These are phyloP conservation scores for Ceriops tagal DNA, from an alignment of 345 rosid species.

Conservation along the genomic window DNA sequence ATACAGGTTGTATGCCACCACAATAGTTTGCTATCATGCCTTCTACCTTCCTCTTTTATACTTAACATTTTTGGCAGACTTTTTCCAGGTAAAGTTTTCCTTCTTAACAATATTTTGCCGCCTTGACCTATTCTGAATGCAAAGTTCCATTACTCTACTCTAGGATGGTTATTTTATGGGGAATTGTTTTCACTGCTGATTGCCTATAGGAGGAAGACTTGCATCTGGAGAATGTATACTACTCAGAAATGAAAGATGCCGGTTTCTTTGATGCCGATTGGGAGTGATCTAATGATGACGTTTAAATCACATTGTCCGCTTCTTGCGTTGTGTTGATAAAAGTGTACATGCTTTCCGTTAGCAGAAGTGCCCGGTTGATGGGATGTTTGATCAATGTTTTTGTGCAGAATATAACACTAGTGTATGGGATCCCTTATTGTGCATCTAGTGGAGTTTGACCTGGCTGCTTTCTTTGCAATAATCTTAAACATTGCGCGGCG, in stretches of 20 bases:
- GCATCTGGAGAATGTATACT: slow-evolving; percentile 73
- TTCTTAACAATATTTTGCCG: neutral
- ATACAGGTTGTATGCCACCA: slow-evolving; percentile 69
- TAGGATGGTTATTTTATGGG: neutral
- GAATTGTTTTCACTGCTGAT: slow-evolving; percentile 2
- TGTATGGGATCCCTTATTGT: neutral
- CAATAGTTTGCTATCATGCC: slow-evolving; percentile 70
- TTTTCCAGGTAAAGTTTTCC: slow-evolving; percentile 61
- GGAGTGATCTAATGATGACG: slow-evolving; percentile 40
- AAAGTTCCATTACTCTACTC: neutral
- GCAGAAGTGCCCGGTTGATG: neutral
- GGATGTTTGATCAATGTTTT: neutral
- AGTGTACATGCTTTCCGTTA: neutral
- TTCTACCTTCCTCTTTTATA: slow-evolving; percentile 83
- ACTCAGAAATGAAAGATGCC: slow-evolving; percentile 96
- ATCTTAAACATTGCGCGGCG: neutral
- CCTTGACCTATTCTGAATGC: neutral
- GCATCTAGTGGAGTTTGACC: neutral
- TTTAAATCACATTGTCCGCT: neutral
- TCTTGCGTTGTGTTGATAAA: neutral
- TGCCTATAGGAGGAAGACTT: slow-evolving; percentile 70
- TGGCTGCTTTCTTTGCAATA: neutral
- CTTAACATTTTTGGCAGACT: slow-evolving; percentile 75
- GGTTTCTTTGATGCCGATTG: slow-evolving; percentile 87
- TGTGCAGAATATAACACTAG: neutral